A percentile compares a stretch with the other conserved stretches of the same genome.
phyloP scores from a whole-genome alignment of 2,329 filamentous ascomycete species.

The Talaromyces sp. region DNA sequence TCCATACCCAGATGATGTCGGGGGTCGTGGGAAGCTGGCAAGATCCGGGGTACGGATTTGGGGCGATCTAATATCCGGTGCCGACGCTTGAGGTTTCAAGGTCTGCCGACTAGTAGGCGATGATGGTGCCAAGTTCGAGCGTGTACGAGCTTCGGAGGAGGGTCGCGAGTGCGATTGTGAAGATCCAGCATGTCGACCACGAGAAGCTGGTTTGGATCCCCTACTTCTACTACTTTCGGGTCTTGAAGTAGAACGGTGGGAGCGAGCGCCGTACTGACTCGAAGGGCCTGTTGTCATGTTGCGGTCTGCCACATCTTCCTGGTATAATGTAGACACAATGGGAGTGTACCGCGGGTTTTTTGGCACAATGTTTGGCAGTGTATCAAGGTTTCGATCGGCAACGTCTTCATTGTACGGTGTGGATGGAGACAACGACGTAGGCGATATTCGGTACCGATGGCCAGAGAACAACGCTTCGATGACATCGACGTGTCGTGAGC shows the following conservation, averaged over 20 bases:
- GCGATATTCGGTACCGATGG: conserved; percentile 23
- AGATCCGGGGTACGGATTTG: conserved; percentile 10
- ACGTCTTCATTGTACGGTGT: conserved; percentile 41
- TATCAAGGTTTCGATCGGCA: conserved; percentile 38
- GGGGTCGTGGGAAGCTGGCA: conserved; percentile 12
- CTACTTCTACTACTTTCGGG: not conserved
- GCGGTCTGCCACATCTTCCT: conserved; percentile 40
- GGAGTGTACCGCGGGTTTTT: conserved; percentile 21
- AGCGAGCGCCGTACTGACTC: conserved; percentile 2
- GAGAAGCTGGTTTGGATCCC: not conserved
- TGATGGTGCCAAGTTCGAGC: conserved; percentile 4
- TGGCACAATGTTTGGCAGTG: conserved; percentile 17
- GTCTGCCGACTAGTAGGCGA: conserved; percentile 8
- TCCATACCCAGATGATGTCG: not conserved
- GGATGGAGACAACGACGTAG: conserved; percentile 25
- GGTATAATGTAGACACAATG: conserved; percentile 31
- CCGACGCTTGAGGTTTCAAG: conserved; percentile 28
- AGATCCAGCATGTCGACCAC: not conserved
- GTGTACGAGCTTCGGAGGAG: conserved; percentile 6
- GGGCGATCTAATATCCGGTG: conserved; percentile 21
- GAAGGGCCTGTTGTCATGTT: conserved; percentile 26
- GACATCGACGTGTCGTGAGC: conserved; percentile 35
- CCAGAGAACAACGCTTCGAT: conserved; percentile 35
- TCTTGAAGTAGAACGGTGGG: conserved; percentile 1
- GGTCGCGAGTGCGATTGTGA: not conserved